Evolutionary conservation across 805 yeast genomes (phyloP), one percentile per base, ranked within the genome.

Genomic region (Ogataea sp.): DNA sequence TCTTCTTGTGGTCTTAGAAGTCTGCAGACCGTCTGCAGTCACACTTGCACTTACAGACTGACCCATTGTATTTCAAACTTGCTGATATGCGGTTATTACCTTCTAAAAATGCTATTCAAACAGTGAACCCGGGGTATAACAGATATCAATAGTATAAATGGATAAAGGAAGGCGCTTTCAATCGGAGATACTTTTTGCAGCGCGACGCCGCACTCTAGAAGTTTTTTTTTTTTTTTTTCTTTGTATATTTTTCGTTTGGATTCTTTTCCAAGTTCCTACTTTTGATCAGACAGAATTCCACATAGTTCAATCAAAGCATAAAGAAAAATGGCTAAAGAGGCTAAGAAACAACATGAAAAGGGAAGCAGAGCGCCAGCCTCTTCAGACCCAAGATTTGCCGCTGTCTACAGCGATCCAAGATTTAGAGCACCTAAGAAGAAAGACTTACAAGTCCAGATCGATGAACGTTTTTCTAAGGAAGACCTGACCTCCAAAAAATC

Each of bases 341-440:
- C 39, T 13, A 40, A 36, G 25, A 41, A 42, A 28, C 28, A 33
- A 24, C 20, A 32, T 9, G 36, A 41, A 7, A 42, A 32, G 11
- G 36, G 40, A 7, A 42, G 44, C 21, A 45, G 41, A 26, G 48
- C 49, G 38, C 64, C 70, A 6, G 62, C 70, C 6, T 71, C 80
- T 2, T 52, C 60, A 3, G 97, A 93, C 63, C 72, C 80, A 20
- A 75, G 97, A 56, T 90, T 90, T 59, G 63, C 83, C 8, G 67
- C 78, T 8, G 82, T 90, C 6, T 86, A 82, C 50, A 75, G 72
- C 47, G 98, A 93, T 60, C 97, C 97, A 4, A 71, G 96, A 46
- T 93, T 90, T 65, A 80, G 75, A 43, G 63, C 77, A 20, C 89
- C 96, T 2, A 80, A 71, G 52, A 71, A 70, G 56, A 79, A 77